These are phyloP conservation scores for Fusarium penzigii DNA, from an alignment of 2,329 filamentous ascomycete genomes.

Conservation along the genomic window DNA sequence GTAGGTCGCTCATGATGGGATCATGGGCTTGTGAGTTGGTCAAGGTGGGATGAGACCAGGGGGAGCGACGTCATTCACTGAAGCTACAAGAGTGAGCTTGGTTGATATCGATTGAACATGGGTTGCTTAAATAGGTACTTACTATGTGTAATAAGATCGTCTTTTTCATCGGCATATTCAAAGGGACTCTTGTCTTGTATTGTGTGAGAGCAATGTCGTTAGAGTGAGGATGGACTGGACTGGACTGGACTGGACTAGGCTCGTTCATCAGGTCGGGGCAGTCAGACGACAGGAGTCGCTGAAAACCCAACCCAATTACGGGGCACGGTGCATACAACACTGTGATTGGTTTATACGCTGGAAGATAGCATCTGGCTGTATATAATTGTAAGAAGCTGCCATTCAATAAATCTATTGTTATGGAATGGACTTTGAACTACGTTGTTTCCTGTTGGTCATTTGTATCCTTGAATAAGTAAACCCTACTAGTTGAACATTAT, in stretches of 20 bases:
- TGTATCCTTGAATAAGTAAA: no score
- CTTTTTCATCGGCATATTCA: neutral
- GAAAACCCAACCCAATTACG: neutral
- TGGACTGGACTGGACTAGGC: neutral
- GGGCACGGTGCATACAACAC: neutral
- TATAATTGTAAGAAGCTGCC: no score
- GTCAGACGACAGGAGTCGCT: neutral
- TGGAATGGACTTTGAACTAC: no score
- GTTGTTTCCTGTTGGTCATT: no score
- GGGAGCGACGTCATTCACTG: conserved; percentile 17
- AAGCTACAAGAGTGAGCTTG: neutral
- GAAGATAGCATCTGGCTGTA: no score
- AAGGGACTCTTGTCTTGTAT: conserved; percentile 2
- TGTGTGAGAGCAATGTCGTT: neutral
- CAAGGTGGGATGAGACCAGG: conserved; percentile 11
- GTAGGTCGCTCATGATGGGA: conserved; percentile 73
- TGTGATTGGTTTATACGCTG: no score
- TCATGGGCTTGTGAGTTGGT: conserved; percentile 8
- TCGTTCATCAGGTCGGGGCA: neutral
- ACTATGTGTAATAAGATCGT: neutral
- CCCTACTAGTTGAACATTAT: no score
- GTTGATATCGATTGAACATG: neutral
- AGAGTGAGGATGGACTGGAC: neutral
- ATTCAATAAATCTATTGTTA: no score
- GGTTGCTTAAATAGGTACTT: neutral